phyloP scores from a whole-genome alignment of 805 yeast species.

The Ogataea siamensis region DNA sequence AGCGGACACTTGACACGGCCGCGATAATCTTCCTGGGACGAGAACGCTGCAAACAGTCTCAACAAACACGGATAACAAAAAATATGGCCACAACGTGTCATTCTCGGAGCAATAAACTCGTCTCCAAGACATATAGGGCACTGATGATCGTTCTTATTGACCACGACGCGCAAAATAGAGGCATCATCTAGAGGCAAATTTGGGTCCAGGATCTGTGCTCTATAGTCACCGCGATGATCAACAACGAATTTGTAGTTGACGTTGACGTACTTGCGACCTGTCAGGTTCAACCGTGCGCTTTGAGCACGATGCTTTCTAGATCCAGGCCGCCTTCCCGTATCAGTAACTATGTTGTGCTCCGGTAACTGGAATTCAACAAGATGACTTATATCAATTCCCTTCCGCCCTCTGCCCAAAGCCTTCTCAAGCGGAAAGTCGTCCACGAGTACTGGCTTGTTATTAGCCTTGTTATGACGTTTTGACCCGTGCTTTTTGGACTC shows the following conservation, averaged over 20 bases:
- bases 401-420: conserved; percentile 27
- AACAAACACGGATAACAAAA: conserved; percentile 82
- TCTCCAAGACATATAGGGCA: conserved; percentile 93
- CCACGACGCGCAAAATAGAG: conserved; percentile 68
- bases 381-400: conserved; percentile 52
- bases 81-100: conserved; percentile 93
- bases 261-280: conserved; percentile 71
- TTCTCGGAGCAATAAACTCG: conserved; percentile 85
- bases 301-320: conserved; percentile 29
- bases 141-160: conserved; percentile 59
- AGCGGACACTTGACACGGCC: conserved; percentile 76
- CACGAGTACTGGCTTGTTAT: conserved; percentile 28
- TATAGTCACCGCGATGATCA: conserved; percentile 56
- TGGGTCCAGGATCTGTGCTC: conserved; percentile 65
- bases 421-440: conserved; percentile 22
- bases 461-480: conserved; percentile 41
- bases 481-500: conserved; percentile 11
- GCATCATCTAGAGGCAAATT: conserved; percentile 64
- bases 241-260: conserved; percentile 83
- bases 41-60: conserved; percentile 58
- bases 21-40: conserved; percentile 37
- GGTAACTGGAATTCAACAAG: conserved; percentile 57
- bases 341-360: conserved; percentile 25
- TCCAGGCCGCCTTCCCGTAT: conserved; percentile 13
- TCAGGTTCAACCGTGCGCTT: conserved; percentile 43